Evolutionary conservation across 495 filamentous ascomycete genomes (phyloP).

Genomic region (Penicillium psychrofluorescens): DNA sequence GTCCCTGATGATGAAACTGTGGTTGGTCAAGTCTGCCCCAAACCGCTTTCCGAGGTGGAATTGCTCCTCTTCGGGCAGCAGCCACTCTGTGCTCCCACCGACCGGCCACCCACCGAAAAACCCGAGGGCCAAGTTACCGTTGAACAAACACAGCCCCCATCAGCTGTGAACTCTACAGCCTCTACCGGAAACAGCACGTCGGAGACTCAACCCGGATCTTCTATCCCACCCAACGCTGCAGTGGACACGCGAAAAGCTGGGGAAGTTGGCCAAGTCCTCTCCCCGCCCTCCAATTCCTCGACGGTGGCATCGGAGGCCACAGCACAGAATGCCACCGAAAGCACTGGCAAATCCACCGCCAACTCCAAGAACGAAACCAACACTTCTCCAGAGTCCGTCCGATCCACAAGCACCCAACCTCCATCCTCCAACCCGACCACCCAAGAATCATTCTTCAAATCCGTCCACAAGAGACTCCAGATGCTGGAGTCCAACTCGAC

Average conservation of each 20-base stretch:
- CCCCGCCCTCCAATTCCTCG: slow-evolving; percentile 14
- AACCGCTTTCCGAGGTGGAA: slow-evolving; percentile 8
- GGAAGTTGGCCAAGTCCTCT: slow-evolving; percentile 7
- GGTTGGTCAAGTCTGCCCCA: slow-evolving; percentile 8
- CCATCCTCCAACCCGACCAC: slow-evolving; percentile 67
- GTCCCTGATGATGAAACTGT: slow-evolving; percentile 1
- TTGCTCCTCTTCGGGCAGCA: slow-evolving; percentile 7
- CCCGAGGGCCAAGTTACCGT: slow-evolving; percentile 3
- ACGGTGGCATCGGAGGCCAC: slow-evolving; percentile 11
- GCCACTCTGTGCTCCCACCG: slow-evolving; percentile 13
- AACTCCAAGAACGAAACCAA: slow-evolving; percentile 26
- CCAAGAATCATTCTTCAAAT: slow-evolving; percentile 97
- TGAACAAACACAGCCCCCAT: slow-evolving; percentile 2
- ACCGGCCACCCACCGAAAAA: slow-evolving; percentile 5
- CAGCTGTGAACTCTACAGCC: slow-evolving; percentile 5
- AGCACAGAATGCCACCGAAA: slow-evolving; percentile 19
- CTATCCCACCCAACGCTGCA: slow-evolving; percentile 5
- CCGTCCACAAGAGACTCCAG: slow-evolving; percentile 84
- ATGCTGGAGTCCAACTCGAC: slow-evolving; percentile 88
- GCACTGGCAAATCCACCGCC: slow-evolving; percentile 10
- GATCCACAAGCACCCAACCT: slow-evolving; percentile 46
- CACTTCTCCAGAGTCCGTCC: slow-evolving; percentile 30
- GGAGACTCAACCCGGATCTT: slow-evolving; percentile 3
- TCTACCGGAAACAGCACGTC: slow-evolving; percentile 1
- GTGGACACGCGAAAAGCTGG: slow-evolving; percentile 16